phyloP scores from a whole-genome alignment of 2,329 filamentous ascomycete species.

The Fusarium sp. region DNA sequence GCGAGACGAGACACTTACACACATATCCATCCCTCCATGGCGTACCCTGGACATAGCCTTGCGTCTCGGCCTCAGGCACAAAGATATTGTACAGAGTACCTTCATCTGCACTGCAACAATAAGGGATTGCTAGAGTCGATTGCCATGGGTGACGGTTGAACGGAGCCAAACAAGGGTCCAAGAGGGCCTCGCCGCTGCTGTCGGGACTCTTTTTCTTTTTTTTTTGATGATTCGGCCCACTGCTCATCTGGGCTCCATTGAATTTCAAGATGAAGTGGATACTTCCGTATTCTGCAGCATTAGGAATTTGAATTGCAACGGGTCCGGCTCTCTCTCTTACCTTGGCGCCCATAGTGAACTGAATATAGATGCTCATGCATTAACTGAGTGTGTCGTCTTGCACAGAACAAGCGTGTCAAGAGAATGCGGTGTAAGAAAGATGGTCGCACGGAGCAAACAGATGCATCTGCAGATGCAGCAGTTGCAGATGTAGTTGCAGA shows the following conservation, averaged over 20 bases:
- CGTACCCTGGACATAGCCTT: background rate
- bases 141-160: constrained; percentile 43
- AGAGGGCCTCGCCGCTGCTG: constrained; percentile 25
- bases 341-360: constrained; percentile 3
- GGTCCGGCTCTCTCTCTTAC: background rate
- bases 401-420: constrained; percentile 23
- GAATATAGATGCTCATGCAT: constrained; percentile 15
- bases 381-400: constrained; percentile 11
- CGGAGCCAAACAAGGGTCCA: constrained; percentile 25
- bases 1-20: constrained; percentile 29
- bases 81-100: background rate
- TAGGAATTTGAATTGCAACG: constrained; percentile 4
- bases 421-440: constrained; percentile 39
- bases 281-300: constrained; percentile 10
- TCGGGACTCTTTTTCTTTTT: constrained; percentile 10
- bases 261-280: constrained; percentile 32
- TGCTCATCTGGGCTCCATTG: constrained; percentile 36
- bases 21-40: constrained; percentile 1
- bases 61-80: constrained; percentile 26
- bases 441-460: constrained; percentile 27
- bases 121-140: constrained; percentile 20
- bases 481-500: constrained; percentile 24
- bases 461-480: constrained; percentile 25
- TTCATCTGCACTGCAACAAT: background rate
- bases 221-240: constrained; percentile 42